Evolutionary conservation across 345 rosid species (phyloP).

Genomic region (Odontarrhena argentea): DNA sequence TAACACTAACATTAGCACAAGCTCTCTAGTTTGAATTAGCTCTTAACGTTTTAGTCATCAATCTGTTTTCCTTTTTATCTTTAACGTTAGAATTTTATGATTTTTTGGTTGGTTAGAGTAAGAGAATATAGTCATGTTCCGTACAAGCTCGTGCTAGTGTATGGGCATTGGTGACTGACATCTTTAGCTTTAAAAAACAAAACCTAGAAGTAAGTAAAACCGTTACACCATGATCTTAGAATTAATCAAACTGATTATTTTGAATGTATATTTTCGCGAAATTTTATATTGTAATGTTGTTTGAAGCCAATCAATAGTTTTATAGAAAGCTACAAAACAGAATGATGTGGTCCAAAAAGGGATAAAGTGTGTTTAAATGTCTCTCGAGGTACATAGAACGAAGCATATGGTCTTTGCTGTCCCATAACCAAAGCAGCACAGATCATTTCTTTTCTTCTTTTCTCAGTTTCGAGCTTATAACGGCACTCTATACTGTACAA

Average conservation of each 20-base stretch:
- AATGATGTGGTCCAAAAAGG: slow-evolving; percentile 41
- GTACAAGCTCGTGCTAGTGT: slow-evolving; percentile 9
- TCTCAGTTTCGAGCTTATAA: slow-evolving; percentile 37
- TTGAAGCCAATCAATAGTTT: slow-evolving; percentile 1
- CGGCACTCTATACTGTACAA: slow-evolving; percentile 2
- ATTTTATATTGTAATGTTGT: background rate
- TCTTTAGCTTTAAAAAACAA: background rate
- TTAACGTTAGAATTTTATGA: too few species aligned
- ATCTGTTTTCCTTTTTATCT: too few species aligned
- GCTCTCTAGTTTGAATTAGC: too few species aligned
- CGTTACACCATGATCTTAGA: background rate
- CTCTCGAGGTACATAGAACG: slow-evolving; percentile 36
- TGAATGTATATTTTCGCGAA: background rate
- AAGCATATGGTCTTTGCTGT: slow-evolving; percentile 36
- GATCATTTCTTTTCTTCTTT: slow-evolving; percentile 23
- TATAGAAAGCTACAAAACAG: slow-evolving; percentile 32
- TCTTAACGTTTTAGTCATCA: too few species aligned
- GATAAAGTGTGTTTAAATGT: slow-evolving; percentile 28
- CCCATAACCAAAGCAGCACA: slow-evolving; percentile 14
- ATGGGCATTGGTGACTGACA: slow-evolving; percentile 23
- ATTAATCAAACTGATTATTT: slow-evolving; percentile 11
- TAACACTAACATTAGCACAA: too few species aligned
- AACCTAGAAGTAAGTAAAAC: slow-evolving; percentile 19
- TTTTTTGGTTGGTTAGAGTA: background rate
- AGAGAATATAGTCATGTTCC: background rate